These are phyloP conservation scores for Tritrichomonas foetus DNA, from an alignment of 208 protist species.

Conservation along the genomic window DNA sequence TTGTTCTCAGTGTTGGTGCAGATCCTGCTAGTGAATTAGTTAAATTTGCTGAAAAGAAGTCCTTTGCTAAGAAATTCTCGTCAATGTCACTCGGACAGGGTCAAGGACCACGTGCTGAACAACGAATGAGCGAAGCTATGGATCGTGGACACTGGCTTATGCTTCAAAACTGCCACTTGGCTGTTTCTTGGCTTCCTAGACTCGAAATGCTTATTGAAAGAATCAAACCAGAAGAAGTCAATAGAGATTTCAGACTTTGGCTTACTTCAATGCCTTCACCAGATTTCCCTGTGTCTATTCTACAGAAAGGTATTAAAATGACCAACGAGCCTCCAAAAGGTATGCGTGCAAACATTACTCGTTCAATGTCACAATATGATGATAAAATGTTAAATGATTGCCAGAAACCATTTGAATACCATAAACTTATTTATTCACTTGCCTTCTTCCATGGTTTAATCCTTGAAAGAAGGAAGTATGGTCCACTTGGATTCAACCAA, in stretches of 20 bases:
- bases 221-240: conserved; percentile 70
- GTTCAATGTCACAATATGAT: conserved; percentile 68
- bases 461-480: conserved; percentile 94
- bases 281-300: conserved; percentile 89
- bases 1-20: conserved; percentile 91
- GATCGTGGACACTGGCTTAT: conserved; percentile 79
- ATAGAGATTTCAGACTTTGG: conserved; percentile 93
- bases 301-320: conserved; percentile 96
- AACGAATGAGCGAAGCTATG: conserved; percentile 68
- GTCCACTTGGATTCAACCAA: conserved; percentile 96
- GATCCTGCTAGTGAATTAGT: conserved; percentile 88
- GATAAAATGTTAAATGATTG: conserved; percentile 50
- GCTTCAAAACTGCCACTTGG: conserved; percentile 94
- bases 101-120: conserved; percentile 87
- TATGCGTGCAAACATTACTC: conserved; percentile 83
- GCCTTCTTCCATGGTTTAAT: conserved; percentile 93
- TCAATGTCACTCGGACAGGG: conserved; percentile 93
- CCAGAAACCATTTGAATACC: conserved; percentile 51
- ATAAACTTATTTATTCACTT: conserved; percentile 82
- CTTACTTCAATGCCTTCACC: conserved; percentile 91
- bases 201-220: conserved; percentile 86
- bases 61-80: conserved; percentile 82
- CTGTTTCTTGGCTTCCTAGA: conserved; percentile 88
- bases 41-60: conserved; percentile 86
- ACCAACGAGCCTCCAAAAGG: conserved; percentile 94